Conservation (phyloP, 2,329 filamentous ascomycete species). For the Daldinia eschscholtzii region DNA sequence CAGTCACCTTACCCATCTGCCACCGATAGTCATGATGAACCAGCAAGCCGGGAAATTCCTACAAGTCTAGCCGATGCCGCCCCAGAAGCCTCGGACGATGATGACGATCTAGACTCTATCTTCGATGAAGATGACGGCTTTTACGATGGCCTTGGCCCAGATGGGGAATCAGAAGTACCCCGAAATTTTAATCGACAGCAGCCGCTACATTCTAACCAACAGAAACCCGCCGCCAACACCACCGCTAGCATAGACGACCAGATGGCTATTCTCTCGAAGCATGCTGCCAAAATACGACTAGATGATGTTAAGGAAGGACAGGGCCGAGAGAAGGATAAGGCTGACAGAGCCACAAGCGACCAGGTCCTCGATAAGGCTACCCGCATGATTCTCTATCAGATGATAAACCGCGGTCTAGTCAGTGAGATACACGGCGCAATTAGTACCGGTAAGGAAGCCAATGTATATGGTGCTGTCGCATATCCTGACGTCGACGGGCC, state of each 20-base stretch:
- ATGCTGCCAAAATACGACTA: conserved; percentile 87
- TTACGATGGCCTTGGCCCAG: conserved; percentile 67
- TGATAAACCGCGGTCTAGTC: conserved; percentile 92
- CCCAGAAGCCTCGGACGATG: conserved; percentile 48
- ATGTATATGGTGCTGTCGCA: conserved; percentile 91
- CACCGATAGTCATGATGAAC: conserved; percentile 56
- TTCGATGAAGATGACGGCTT: conserved; percentile 59
- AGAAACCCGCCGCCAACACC: conserved; percentile 84
- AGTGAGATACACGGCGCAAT: conserved; percentile 95
- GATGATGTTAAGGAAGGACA: conserved; percentile 71
- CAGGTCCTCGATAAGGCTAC: conserved; percentile 95
- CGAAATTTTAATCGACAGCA: conserved; percentile 91
- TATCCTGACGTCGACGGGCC: conserved; percentile 66
- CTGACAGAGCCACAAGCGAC: conserved; percentile 92
- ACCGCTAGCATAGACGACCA: conserved; percentile 87
- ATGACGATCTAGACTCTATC: conserved; percentile 58
- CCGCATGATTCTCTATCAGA: conserved; percentile 93
- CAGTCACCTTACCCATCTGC: conserved; percentile 59
- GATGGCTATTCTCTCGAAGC: conserved; percentile 83
- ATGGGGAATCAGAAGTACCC: conserved; percentile 76
- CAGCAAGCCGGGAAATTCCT: conserved; percentile 34
- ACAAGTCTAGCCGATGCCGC: conserved; percentile 42
- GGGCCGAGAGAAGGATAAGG: conserved; percentile 81
- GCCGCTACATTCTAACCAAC: conserved; percentile 78
- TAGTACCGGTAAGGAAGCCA: conserved; percentile 97